Percentiles rank a stretch among this genome's conserved stretches.
These are phyloP conservation scores for Rhododendron griersonianum DNA, from an alignment of 148 eudicot species.

Conservation along the genomic window DNA sequence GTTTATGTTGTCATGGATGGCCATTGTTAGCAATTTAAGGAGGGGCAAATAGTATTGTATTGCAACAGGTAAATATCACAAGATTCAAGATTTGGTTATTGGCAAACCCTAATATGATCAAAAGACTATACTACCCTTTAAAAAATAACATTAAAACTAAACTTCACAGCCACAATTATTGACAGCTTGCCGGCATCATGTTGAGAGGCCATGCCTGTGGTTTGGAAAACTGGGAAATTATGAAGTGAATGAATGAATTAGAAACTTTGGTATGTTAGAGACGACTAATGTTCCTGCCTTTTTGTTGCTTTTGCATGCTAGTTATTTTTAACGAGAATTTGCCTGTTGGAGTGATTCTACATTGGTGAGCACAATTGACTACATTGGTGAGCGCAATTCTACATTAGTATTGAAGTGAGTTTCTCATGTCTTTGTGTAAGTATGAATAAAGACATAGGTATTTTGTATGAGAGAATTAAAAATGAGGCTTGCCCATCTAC, in stretches of 20 bases:
- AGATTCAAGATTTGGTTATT: background rate
- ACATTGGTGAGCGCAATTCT: too few species aligned
- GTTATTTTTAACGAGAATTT: background rate
- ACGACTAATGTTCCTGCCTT: background rate
- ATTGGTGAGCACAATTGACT: background rate
- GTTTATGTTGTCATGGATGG: background rate
- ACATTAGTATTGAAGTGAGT: background rate
- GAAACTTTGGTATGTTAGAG: background rate
- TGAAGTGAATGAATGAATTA: background rate
- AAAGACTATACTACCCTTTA: background rate
- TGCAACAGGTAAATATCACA: background rate
- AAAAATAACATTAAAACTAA: too few species aligned
- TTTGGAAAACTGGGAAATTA: background rate
- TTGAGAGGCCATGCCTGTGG: background rate
- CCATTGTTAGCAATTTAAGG: background rate
- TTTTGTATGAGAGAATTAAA: background rate
- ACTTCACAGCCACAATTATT: background rate
- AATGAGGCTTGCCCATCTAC: background rate
- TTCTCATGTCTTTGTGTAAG: background rate
- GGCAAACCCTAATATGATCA: background rate
- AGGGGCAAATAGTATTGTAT: background rate
- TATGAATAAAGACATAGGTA: background rate
- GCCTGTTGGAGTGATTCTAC: background rate
- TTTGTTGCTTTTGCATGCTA: background rate
- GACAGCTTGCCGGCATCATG: background rate